Conservation (phyloP, 2,329 filamentous ascomycete species). For the Penicillium digitatum region DNA sequence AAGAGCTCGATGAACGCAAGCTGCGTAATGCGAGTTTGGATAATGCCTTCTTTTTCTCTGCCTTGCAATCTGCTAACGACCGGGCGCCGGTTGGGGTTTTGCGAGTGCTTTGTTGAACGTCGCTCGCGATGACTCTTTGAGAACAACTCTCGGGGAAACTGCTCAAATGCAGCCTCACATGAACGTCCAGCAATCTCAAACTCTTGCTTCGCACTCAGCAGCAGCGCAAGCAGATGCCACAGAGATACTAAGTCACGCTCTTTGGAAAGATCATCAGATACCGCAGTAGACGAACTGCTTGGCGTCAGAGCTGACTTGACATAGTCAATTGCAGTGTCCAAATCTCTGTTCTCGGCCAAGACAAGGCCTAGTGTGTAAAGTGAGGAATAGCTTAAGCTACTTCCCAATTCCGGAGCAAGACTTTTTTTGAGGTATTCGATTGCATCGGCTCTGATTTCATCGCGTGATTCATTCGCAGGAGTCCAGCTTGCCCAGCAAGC, state of each 20-base stretch:
- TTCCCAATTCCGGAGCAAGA: conserved; percentile 62
- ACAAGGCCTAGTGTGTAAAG: conserved; percentile 78
- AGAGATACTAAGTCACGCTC: conserved; percentile 64
- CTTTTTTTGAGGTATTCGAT: conserved; percentile 71
- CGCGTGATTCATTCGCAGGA: conserved; percentile 66
- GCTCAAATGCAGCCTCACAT: conserved; percentile 87
- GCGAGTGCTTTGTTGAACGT: conserved; percentile 28
- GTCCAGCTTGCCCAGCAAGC: conserved; percentile 84
- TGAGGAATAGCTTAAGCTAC: conserved; percentile 66
- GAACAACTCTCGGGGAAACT: conserved; percentile 69
- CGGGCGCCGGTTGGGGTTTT: conserved; percentile 39
- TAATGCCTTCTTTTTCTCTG: conserved; percentile 75
- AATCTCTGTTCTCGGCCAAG: conserved; percentile 80
- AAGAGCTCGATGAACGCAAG: conserved; percentile 75
- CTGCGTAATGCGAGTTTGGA: conserved; percentile 97
- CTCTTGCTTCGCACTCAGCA: conserved; percentile 82
- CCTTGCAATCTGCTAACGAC: conserved; percentile 76
- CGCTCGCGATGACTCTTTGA: conserved; percentile 63
- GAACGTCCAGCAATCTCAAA: conserved; percentile 74
- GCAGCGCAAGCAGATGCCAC: conserved; percentile 85
- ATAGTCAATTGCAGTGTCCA: conserved; percentile 74
- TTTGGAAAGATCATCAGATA: conserved; percentile 31
- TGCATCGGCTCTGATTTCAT: conserved; percentile 72
- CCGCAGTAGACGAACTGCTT: conserved; percentile 34
- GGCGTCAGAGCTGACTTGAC: conserved; percentile 70